Evolutionary conservation across 345 rosid species (phyloP), one percentile per base, ranked within the genome.

Genomic region (Hevea brasiliensis): DNA sequence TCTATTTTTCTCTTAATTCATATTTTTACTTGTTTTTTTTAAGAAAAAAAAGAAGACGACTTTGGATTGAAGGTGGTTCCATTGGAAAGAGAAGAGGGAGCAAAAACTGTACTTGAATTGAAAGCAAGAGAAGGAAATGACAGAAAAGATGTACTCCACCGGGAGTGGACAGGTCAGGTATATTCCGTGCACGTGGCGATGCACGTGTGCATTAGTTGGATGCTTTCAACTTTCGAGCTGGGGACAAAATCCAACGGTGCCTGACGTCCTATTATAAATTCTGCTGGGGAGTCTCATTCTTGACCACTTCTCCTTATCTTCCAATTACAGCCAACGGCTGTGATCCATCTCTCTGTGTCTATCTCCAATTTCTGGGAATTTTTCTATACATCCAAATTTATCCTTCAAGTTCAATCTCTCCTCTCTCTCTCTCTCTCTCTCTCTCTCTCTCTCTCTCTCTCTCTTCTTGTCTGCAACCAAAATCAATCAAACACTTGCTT

Each of bases 201-300:
- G 85, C 89, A 83, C 82, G 87, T 83, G 86, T 82, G 73, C 78
- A 69, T 84, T 77, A 72, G 81, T 68, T 72, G 86, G 80, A 82
- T 61, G 68, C 67, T 77, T 61, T 71, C 77, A 77, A 37, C 67
- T 77, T 61, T 71, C 77, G 75, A 44, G 76, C 81, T 67, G 81
- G 80, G 67, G 74, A 79, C 86, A 85, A 82, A 81, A 75, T 79
- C 83, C 82, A 83, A 83, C 84, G 84, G 88, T 81, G 82, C 68
- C 82, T 80, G 84, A 83, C 84, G 77, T 71, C 64, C 56, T 55
- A 55, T 80, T 67, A 78, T 74, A 70, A 81, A 78, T 79, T 78
- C 76, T 79, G 76, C 78, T 56, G 40, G n/a, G n/a, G n/a, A 51
- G 60, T 8, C 41, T n/a, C 23, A 5, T 71, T 11, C 13, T 47